phyloP scores from a whole-genome alignment of 306 rosid genomes.

The Trichosanthes truncata region DNA sequence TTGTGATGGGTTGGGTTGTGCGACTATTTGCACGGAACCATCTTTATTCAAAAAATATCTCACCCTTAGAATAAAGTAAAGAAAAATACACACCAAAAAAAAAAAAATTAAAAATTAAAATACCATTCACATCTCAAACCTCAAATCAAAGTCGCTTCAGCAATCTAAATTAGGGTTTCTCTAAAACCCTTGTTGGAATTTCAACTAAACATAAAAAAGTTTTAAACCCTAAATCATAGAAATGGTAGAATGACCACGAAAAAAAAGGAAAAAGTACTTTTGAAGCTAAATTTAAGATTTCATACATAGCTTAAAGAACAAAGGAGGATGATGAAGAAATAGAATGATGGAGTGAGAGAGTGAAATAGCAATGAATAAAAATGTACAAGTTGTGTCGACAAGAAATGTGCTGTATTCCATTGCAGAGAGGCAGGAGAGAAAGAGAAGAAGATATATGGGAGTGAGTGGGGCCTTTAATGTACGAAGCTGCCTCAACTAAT shows the following conservation, averaged over 20 bases:
- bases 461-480: neutral
- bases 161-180: neutral
- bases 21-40: neutral
- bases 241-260: neutral
- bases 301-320: neutral
- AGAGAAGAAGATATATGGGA: neutral
- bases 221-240: too few relatives aligned
- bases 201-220: neutral
- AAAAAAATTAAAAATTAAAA: too few relatives aligned
- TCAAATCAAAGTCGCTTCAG: too few relatives aligned
- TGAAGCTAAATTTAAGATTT: neutral
- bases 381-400: neutral
- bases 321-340: too few relatives aligned
- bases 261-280: neutral
- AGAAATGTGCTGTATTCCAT: conserved; percentile 7
- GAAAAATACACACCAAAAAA: too few relatives aligned
- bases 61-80: too few relatives aligned
- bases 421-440: neutral
- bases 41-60: too few relatives aligned
- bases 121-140: too few relatives aligned
- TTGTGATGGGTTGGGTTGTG: neutral
- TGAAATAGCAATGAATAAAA: too few relatives aligned
- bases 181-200: neutral
- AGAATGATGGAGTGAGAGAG: too few relatives aligned
- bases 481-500: neutral